These are phyloP conservation scores for Eustoma russellianum DNA, from an alignment of 257 asterid genomes.

Conservation along the genomic window DNA sequence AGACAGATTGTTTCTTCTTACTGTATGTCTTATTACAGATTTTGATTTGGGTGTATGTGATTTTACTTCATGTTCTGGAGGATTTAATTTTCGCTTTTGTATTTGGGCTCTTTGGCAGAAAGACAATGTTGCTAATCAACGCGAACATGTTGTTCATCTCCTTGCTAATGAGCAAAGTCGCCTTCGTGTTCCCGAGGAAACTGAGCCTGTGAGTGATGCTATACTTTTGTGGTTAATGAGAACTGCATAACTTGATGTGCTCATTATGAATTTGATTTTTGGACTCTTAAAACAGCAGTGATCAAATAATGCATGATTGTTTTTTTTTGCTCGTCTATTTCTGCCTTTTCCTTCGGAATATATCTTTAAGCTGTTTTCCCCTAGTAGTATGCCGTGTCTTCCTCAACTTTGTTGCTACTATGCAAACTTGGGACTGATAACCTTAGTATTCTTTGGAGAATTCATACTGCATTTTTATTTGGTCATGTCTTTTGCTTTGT, in stretches of 20 bases:
- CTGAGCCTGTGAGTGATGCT: slow-evolving; percentile 65
- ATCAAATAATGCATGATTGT: no score
- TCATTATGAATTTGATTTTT: not conserved
- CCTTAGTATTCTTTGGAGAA: no score
- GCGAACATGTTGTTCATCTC: slow-evolving; percentile 87
- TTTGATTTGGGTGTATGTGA: no score
- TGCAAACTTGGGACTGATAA: no score
- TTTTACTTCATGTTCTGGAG: no score
- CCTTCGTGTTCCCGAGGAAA: slow-evolving; percentile 67
- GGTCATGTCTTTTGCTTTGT: no score
- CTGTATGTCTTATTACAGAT: no score
- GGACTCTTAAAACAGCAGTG: not conserved
- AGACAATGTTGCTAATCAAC: slow-evolving; percentile 85
- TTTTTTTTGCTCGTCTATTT: no score
- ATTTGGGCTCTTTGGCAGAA: slow-evolving; percentile 44
- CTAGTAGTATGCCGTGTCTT: not conserved
- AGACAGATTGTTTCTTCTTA: no score
- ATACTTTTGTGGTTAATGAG: slow-evolving; percentile 8
- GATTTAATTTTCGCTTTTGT: not conserved
- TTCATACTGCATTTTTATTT: no score
- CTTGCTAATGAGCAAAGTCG: slow-evolving; percentile 94
- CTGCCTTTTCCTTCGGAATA: not conserved
- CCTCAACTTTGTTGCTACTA: no score
- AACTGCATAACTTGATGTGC: not conserved
- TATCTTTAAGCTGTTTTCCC: not conserved